These are phyloP conservation scores for Beauveria rudraprayagi DNA, from an alignment of 2,329 filamentous ascomycete species.

Conservation along the genomic window DNA sequence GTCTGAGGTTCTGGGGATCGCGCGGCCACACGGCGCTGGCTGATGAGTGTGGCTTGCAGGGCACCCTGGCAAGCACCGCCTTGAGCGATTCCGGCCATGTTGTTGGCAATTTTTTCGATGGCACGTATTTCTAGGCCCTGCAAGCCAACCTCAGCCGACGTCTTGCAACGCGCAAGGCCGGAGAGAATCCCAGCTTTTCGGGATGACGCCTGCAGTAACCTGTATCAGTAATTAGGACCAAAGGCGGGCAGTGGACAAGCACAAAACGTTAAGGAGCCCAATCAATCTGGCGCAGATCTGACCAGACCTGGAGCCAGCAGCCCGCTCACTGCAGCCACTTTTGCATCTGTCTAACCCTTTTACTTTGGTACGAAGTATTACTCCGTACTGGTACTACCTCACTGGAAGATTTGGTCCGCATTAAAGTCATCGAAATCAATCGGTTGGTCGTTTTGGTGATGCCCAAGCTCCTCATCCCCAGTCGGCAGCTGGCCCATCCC, in stretches of 20 bases:
- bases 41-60: neutral
- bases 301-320: neutral
- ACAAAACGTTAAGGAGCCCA: neutral
- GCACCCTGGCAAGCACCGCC: too few relatives aligned
- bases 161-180: too few relatives aligned
- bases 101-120: too few relatives aligned
- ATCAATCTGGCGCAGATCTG: conserved; percentile 10
- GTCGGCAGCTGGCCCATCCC: too few relatives aligned
- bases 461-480: too few relatives aligned
- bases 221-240: neutral
- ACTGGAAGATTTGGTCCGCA: too few relatives aligned
- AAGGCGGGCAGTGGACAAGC: neutral
- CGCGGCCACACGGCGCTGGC: neutral
- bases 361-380: neutral
- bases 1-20: neutral
- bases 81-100: too few relatives aligned
- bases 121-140: too few relatives aligned
- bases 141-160: too few relatives aligned
- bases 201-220: neutral
- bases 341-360: neutral
- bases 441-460: too few relatives aligned
- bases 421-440: too few relatives aligned
- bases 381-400: neutral
- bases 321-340: neutral
- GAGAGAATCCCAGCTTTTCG: conserved; percentile 2